phyloP scores from a whole-genome alignment of 1,139 yeast genomes.

The Yamadazyma spencermartinsiae region DNA sequence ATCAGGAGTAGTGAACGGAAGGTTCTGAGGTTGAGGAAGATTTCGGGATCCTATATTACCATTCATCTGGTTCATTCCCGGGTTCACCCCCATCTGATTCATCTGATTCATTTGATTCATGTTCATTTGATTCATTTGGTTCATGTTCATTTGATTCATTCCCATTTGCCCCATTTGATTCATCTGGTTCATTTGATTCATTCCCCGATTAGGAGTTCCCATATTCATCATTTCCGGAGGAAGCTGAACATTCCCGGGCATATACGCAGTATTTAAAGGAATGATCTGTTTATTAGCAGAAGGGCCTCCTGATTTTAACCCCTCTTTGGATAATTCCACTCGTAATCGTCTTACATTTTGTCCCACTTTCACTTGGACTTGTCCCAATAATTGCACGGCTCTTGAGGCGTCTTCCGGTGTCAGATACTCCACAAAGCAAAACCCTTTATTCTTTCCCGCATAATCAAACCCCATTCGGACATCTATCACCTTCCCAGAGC shows the following conservation, averaged over 20 bases:
- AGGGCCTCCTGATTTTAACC: slow-evolving; percentile 39
- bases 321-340: slow-evolving; percentile 64
- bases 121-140: background rate
- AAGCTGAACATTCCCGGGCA: slow-evolving; percentile 56
- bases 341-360: slow-evolving; percentile 38
- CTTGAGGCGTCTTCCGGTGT: slow-evolving; percentile 51
- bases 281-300: slow-evolving; percentile 39
- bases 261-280: slow-evolving; percentile 38
- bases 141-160: slow-evolving; percentile 1
- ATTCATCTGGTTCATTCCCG: background rate
- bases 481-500: slow-evolving; percentile 62
- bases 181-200: background rate
- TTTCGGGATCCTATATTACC: slow-evolving; percentile 7
- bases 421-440: slow-evolving; percentile 60
- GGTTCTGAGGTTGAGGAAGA: slow-evolving; percentile 47
- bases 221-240: slow-evolving; percentile 48
- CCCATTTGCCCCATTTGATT: background rate
- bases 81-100: background rate
- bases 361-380: slow-evolving; percentile 37
- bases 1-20: slow-evolving; percentile 50
- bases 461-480: slow-evolving; percentile 63
- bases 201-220: background rate
- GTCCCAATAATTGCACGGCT: slow-evolving; percentile 45
- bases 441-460: slow-evolving; percentile 65
- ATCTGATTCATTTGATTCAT: background rate